A percentile compares a stretch with the other conserved stretches of the same genome.
Evolutionary conservation across 768 basidiomycete genomes (phyloP).

Genomic region (Daedaleopsis sinensis): DNA sequence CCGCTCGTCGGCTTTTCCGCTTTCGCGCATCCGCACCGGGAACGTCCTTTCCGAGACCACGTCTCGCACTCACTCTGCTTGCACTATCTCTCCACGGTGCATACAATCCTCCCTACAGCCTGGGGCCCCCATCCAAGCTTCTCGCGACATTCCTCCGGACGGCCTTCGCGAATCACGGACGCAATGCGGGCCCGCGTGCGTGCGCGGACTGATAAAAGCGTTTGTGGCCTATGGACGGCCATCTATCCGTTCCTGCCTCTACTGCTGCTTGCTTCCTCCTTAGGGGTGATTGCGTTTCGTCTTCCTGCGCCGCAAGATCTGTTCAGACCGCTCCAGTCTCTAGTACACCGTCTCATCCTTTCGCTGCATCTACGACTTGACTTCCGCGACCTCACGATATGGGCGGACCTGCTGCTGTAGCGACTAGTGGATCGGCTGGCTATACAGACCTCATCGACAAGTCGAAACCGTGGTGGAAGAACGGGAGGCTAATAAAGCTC

Average conservation of each 20-base stretch:
- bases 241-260: neutral
- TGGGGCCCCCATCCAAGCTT: slow-evolving; percentile 14
- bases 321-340: neutral
- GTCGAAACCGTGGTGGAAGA: slow-evolving; percentile 29
- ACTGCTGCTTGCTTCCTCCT: neutral
- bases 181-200: slow-evolving; percentile 2
- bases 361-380: neutral
- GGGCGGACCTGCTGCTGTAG: slow-evolving; percentile 31
- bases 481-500: slow-evolving; percentile 27
- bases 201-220: neutral
- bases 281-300: neutral
- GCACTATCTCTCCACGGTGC: neutral
- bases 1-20: slow-evolving; percentile 2
- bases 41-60: neutral
- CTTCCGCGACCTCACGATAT: slow-evolving; percentile 12
- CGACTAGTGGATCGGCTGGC: slow-evolving; percentile 16
- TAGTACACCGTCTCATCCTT: neutral
- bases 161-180: slow-evolving; percentile 16
- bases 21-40: neutral
- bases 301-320: neutral
- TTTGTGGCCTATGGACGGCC: neutral
- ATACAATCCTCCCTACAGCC: slow-evolving; percentile 11
- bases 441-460: slow-evolving; percentile 26
- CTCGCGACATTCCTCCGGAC: slow-evolving; percentile 25
- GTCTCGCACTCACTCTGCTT: neutral